These are phyloP conservation scores for Halophytophthora batemanensis DNA, from an alignment of 352 stramenopile genomes.

Conservation along the genomic window DNA sequence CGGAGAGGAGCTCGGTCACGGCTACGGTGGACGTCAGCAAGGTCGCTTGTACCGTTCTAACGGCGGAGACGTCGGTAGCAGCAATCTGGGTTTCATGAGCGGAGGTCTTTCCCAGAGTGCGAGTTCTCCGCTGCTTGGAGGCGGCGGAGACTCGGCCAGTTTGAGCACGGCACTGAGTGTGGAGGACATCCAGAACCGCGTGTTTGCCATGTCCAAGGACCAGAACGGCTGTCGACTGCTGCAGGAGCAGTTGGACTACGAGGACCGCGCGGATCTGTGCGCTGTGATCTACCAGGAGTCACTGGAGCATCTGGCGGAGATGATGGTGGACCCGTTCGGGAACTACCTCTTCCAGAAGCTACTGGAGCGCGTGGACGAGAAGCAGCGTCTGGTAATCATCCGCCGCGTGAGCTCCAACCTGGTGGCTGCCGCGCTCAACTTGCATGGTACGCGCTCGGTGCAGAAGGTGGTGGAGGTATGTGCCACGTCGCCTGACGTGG, in stretches of 20 bases:
- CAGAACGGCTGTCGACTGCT: conserved; percentile 97
- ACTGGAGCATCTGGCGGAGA: conserved; percentile 94
- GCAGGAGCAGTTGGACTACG: conserved; percentile 95
- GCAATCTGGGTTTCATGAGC: conserved; percentile 27
- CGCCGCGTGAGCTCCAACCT: conserved; percentile 91
- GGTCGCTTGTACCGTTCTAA: conserved; percentile 32
- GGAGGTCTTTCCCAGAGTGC: conserved; percentile 6
- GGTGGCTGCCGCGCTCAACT: conserved; percentile 95
- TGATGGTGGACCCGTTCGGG: conserved; percentile 99
- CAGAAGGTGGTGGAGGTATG: conserved; percentile 98
- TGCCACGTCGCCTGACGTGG: conserved; percentile 73
- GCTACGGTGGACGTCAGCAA: conserved; percentile 25
- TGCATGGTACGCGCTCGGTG: conserved; percentile 97
- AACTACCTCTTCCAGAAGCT: conserved; percentile 99
- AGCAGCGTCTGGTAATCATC: conserved; percentile 92
- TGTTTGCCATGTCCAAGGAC: conserved; percentile 92
- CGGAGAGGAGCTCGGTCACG: conserved; percentile 23
- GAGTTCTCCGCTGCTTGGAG: conserved; percentile 28
- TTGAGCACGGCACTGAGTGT: conserved; percentile 52
- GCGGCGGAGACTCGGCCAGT: conserved; percentile 17
- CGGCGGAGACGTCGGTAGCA: conserved; percentile 9
- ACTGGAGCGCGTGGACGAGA: conserved; percentile 91
- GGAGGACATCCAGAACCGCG: conserved; percentile 72
- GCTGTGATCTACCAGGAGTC: conserved; percentile 96
- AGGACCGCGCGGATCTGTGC: conserved; percentile 89